Base-by-base conservation (phyloP, 495 filamentous ascomycete species). In the Tuber aestivum region DNA sequence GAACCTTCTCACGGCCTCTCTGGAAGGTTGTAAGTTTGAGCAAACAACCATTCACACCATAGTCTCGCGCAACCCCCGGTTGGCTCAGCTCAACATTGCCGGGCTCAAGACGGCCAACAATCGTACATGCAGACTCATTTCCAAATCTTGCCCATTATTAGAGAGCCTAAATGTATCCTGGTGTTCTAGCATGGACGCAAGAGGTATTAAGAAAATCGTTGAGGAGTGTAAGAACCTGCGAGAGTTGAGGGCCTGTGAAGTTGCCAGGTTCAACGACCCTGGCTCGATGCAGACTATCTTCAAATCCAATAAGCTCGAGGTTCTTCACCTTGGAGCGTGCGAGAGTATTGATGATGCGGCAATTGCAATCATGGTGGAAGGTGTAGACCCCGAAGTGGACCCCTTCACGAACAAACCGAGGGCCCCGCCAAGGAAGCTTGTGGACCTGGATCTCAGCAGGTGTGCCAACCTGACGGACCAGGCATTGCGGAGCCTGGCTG, bases 101-200 rank as follows among this genome's bases (percentile, higher is more conserved):
- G 94, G 94, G 0, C 86, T 97, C 77, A 84, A 88, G 3, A 90
- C 90, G 2, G 92, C 97, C 40, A 94, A 89, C 27, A 97, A 97
- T 81, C 89, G 88, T 21, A 91, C 94, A 10, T 92, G 94, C 88
- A 93, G 91, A 78, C 94, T 97, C 75, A 92, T 99, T 74, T 90
- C 93, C 4, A 87, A 92, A 41, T 91, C 91, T 20, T 98, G 95
- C 77, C 91, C 92, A 1, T 90, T 89, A 61, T 86, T 99, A 41
- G 90, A 96, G 82, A 87, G 87, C 73, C 87, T 98, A 76, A 95
- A 97, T 81, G 87, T 99, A 3, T 94, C 92, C 1, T 98, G 95
- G 93, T 99, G 95, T 83, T 89, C 88, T 75, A 89, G 92, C 71
- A 89, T 97, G 83, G 91, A 93, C 84, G 91, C 93, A n/a, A 86